Evolutionary conservation across 148 eudicot species (phyloP).

Genomic region (Cornus suecica): DNA sequence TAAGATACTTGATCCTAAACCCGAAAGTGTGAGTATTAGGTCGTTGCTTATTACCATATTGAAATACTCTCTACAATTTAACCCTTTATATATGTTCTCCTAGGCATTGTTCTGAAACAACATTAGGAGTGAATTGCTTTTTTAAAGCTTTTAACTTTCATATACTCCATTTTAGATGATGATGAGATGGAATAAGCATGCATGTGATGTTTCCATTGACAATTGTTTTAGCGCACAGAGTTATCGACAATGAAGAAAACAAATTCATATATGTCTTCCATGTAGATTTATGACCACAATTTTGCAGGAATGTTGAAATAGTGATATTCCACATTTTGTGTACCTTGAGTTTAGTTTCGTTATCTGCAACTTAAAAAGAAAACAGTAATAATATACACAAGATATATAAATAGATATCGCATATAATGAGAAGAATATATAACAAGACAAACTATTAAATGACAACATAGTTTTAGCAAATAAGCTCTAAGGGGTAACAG

Average conservation of each 20-base stretch:
- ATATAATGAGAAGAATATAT: no score
- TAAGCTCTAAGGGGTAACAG: neutral
- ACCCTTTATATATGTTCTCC: neutral
- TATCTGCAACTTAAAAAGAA: neutral
- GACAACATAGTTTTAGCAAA: neutral
- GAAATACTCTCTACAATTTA: neutral
- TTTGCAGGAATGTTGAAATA: neutral
- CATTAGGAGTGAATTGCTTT: slow-evolving; percentile 1
- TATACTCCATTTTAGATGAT: neutral
- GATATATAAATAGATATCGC: no score
- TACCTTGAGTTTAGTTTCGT: neutral
- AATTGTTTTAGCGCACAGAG: slow-evolving; percentile 1
- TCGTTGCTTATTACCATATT: neutral
- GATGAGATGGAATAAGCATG: neutral
- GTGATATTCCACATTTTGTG: neutral
- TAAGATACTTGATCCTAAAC: slow-evolving; percentile 92
- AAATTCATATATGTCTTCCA: neutral
- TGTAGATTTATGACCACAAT: neutral
- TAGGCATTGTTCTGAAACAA: slow-evolving; percentile 3
- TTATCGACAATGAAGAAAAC: neutral
- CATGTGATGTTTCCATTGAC: neutral
- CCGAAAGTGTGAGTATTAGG: slow-evolving; percentile 63
- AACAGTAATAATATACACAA: no score
- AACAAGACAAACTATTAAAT: neutral
- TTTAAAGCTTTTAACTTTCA: neutral